These are phyloP conservation scores for Dipodascus geniculatus DNA, from an alignment of 805 yeast genomes.

Conservation along the genomic window DNA sequence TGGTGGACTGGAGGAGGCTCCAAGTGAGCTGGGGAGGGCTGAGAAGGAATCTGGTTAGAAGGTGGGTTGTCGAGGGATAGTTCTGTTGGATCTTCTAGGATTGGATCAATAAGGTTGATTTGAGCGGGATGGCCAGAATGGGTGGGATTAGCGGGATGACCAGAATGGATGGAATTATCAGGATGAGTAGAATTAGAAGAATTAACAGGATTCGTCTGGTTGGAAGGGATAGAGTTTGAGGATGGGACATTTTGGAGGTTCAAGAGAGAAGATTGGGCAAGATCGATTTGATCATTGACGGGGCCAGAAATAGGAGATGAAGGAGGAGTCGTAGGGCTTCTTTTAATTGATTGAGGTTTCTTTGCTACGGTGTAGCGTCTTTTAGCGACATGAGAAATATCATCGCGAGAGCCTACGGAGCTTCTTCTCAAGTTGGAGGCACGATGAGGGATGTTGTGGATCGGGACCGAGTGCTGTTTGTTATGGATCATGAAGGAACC, in stretches of 20 bases:
- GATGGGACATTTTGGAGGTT: not conserved
- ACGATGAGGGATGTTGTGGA: not conserved
- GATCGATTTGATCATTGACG: not conserved
- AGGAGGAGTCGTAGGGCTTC: constrained; percentile 4
- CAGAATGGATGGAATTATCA: too few species aligned
- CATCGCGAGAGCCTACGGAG: not conserved
- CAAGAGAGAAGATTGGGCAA: not conserved
- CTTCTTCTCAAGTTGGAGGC: not conserved
- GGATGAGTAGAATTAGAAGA: too few species aligned
- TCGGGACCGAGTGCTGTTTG: constrained; percentile 2
- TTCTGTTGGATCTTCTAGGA: not conserved
- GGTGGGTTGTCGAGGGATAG: not conserved
- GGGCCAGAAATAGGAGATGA: constrained; percentile 6
- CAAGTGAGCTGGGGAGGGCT: too few species aligned
- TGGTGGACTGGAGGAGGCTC: not conserved
- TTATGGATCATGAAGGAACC: constrained; percentile 7
- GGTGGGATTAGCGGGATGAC: too few species aligned
- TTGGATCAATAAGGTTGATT: not conserved
- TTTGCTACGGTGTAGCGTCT: not conserved
- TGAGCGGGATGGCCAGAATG: too few species aligned
- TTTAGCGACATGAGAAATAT: not conserved
- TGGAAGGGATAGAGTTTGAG: not conserved
- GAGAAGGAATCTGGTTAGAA: too few species aligned
- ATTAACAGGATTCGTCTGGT: too few species aligned
- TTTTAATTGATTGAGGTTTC: not conserved